Conservation (phyloP, 2,329 filamentous ascomycete species). For the Fragosphaeria purpurea region DNA sequence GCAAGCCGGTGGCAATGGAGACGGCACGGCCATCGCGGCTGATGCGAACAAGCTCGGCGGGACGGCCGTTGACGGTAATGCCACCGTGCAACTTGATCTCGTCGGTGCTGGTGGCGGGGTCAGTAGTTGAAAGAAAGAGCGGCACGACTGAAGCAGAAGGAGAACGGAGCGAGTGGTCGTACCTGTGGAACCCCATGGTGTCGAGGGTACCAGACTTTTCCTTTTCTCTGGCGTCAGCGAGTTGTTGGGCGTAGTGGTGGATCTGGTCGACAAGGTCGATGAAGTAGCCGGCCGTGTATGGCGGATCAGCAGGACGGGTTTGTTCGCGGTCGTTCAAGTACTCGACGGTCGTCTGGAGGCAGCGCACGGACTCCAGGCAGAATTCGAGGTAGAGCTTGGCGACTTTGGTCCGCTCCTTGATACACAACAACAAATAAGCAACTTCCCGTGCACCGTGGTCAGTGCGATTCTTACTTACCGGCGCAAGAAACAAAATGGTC, state of each 20-base stretch:
- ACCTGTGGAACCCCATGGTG: slow-evolving; percentile 50
- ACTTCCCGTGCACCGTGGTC: slow-evolving; percentile 48
- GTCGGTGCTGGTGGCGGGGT: slow-evolving; percentile 37
- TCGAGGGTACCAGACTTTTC: slow-evolving; percentile 40
- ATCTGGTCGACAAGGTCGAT: slow-evolving; percentile 94
- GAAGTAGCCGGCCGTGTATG: slow-evolving; percentile 94
- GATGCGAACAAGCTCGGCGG: slow-evolving; percentile 73
- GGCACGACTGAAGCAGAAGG: not conserved
- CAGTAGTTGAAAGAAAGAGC: slow-evolving; percentile 7
- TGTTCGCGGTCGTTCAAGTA: slow-evolving; percentile 80
- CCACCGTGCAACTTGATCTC: slow-evolving; percentile 75
- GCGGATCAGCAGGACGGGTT: slow-evolving; percentile 71
- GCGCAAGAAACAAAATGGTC: slow-evolving; percentile 80
- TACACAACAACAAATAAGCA: slow-evolving; percentile 60
- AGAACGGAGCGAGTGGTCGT: slow-evolving; percentile 21
- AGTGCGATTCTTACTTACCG: slow-evolving; percentile 62
- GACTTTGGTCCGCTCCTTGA: slow-evolving; percentile 68
- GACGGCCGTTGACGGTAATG: slow-evolving; percentile 68
- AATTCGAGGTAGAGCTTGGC: slow-evolving; percentile 70
- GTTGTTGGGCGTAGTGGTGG: slow-evolving; percentile 74
- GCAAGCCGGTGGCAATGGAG: slow-evolving; percentile 62
- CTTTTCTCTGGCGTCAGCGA: slow-evolving; percentile 64
- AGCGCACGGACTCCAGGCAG: slow-evolving; percentile 81
- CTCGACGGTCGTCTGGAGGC: slow-evolving; percentile 81
- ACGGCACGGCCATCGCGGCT: slow-evolving; percentile 71